These are phyloP conservation scores for Biscutella laevigata DNA, from an alignment of 441 rosid species.

Conservation along the genomic window DNA sequence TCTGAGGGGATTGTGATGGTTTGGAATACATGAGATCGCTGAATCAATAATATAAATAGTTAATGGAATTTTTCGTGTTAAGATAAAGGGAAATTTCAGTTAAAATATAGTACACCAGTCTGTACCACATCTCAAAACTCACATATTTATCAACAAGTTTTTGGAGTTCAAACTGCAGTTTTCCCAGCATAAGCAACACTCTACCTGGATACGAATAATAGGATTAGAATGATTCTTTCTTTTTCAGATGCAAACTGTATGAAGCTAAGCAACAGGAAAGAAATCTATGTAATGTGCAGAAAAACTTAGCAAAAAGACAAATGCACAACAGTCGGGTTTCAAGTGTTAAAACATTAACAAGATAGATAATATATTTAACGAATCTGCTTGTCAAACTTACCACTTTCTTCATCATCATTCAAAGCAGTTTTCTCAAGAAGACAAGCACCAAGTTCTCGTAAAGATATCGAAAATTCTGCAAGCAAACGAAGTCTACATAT, in stretches of 20 bases:
- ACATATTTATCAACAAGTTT: constrained; percentile 61
- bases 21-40: constrained; percentile 56
- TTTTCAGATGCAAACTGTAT: not conserved
- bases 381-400: constrained; percentile 28
- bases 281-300: not conserved
- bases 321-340: not conserved
- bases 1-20: constrained; percentile 68
- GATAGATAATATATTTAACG: constrained; percentile 1
- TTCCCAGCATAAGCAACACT: constrained; percentile 70
- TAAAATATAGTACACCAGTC: constrained; percentile 1
- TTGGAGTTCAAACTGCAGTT: constrained; percentile 58
- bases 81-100: constrained; percentile 6
- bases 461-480: constrained; percentile 68
- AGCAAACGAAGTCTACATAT: constrained; percentile 24
- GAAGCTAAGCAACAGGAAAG: not conserved
- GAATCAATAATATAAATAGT: constrained; percentile 22
- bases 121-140: constrained; percentile 23
- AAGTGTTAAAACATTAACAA: not conserved
- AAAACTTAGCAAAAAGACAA: not conserved
- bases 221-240: not conserved
- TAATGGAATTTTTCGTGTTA: not conserved
- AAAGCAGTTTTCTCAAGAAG: constrained; percentile 59
- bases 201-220: constrained; percentile 36
- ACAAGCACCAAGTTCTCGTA: constrained; percentile 59
- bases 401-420: constrained; percentile 69